These are phyloP conservation scores for Scenedesmus sp. DNA, from an alignment of 163 green algal species.

Conservation along the genomic window DNA sequence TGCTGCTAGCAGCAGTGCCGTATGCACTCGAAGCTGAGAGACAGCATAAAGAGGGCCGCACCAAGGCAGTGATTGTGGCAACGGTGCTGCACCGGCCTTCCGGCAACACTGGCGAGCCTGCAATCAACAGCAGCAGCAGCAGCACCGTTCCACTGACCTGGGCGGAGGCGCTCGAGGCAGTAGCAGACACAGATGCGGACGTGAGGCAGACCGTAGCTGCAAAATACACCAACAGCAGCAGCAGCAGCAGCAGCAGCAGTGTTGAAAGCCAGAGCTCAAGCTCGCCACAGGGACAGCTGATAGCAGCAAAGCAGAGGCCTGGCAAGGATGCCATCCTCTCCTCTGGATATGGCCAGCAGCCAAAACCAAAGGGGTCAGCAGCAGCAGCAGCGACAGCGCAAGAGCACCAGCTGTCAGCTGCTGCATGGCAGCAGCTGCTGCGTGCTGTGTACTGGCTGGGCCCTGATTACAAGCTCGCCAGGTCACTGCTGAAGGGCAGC, in stretches of 20 bases:
- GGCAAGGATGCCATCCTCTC: not conserved
- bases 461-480: not conserved
- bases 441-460: constrained; percentile 5
- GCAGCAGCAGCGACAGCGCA: no score
- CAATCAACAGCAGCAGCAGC: not conserved
- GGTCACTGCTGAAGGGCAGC: not conserved
- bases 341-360: not conserved
- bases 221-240: not conserved
- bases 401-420: not conserved
- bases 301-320: not conserved
- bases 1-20: not conserved
- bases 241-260: not conserved
- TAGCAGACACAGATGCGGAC: no score
- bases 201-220: no score
- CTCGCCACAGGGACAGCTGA: not conserved
- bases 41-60: not conserved
- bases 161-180: no score
- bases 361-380: not conserved
- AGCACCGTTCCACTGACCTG: no score
- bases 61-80: not conserved
- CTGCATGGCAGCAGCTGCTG: not conserved
- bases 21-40: not conserved
- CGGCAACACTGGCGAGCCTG: not conserved
- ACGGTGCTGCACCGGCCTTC: not conserved
- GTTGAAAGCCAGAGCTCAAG: not conserved